Conservation (phyloP, 306 rosid genomes). For the Datisca glomerata region DNA sequence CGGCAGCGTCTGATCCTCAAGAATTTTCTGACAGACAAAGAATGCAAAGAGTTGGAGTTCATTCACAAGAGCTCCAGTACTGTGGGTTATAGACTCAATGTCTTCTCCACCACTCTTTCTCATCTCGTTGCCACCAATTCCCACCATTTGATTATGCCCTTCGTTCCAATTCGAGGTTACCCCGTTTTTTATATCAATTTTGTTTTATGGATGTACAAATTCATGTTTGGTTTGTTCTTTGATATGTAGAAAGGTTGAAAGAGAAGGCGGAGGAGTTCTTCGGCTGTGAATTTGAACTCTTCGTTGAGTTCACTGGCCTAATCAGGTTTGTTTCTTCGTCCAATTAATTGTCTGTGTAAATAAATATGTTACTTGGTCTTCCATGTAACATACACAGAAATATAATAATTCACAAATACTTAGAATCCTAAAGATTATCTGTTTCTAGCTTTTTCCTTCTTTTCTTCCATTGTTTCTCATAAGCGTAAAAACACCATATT, state of each 20-base stretch:
- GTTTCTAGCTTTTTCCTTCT: too few species aligned
- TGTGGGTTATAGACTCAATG: constrained; percentile 78
- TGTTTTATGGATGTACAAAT: too few species aligned
- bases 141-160: constrained; percentile 55
- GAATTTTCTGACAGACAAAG: constrained; percentile 7
- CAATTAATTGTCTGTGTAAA: background rate
- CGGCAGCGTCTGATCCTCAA: constrained; percentile 4
- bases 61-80: constrained; percentile 83
- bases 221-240: constrained; percentile 11
- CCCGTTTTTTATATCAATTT: background rate
- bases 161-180: constrained; percentile 64
- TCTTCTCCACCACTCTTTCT: constrained; percentile 78
- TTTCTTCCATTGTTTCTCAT: too few species aligned
- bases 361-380: too few species aligned
- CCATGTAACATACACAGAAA: too few species aligned
- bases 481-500: too few species aligned
- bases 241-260: constrained; percentile 80
- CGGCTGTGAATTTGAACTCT: constrained; percentile 66
- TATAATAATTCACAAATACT: too few species aligned
- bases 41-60: constrained; percentile 57
- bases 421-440: too few species aligned
- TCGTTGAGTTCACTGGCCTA: constrained; percentile 83
- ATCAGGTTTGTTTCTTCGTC: constrained; percentile 42
- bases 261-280: constrained; percentile 82
- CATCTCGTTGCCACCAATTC: constrained; percentile 78